Conservation (phyloP, 2,329 filamentous ascomycete species). For the Talaromyces albobiverticillius region DNA sequence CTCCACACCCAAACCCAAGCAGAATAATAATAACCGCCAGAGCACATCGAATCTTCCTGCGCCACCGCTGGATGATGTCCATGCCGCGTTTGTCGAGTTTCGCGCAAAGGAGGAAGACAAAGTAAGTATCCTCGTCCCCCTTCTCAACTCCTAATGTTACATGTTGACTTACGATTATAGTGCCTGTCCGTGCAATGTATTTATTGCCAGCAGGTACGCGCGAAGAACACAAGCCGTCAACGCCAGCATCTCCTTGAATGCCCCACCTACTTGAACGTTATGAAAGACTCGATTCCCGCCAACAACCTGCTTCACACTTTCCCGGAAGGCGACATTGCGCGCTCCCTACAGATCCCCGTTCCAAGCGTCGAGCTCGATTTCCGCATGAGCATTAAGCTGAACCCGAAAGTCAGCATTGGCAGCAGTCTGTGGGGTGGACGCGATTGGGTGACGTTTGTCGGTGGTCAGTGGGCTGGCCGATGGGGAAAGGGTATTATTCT, state of each 20-base stretch:
- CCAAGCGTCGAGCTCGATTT: slow-evolving; percentile 52
- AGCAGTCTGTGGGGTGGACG: slow-evolving; percentile 48
- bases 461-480: slow-evolving; percentile 51
- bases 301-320: slow-evolving; percentile 52
- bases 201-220: slow-evolving; percentile 50
- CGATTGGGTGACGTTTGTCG: slow-evolving; percentile 51
- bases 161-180: slow-evolving; percentile 22
- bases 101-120: slow-evolving; percentile 48
- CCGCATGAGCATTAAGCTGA: slow-evolving; percentile 53
- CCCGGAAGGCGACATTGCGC: slow-evolving; percentile 48
- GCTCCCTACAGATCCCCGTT: slow-evolving; percentile 46
- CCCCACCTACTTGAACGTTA: slow-evolving; percentile 49
- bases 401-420: slow-evolving; percentile 49
- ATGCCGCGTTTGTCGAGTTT: slow-evolving; percentile 49
- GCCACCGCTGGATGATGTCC: slow-evolving; percentile 48
- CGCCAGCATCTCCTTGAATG: slow-evolving; percentile 50
- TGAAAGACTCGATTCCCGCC: slow-evolving; percentile 52
- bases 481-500: slow-evolving; percentile 53
- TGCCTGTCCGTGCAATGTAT: slow-evolving; percentile 51
- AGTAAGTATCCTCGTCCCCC: slow-evolving; percentile 30
- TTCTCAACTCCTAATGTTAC: background rate
- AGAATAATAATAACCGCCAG: slow-evolving; percentile 23
- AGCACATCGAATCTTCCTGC: slow-evolving; percentile 42
- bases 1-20: slow-evolving; percentile 19
- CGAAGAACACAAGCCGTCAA: slow-evolving; percentile 51